Base-by-base conservation (phyloP, 306 rosid genomes). In the Astragalus glycyphyllos region DNA sequence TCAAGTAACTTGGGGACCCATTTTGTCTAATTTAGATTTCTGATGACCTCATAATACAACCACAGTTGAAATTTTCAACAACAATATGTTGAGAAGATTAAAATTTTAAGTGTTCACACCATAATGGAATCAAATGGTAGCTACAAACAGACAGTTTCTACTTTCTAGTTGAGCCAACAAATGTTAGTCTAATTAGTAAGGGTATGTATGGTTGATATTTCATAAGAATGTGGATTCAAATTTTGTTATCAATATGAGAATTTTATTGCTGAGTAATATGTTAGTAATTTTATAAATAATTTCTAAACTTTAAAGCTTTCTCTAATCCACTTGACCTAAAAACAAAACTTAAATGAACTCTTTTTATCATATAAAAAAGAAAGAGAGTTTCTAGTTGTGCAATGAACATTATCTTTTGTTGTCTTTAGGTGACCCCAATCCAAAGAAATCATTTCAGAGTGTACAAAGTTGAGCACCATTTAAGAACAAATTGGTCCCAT, bases 81-180 rank as follows among this genome's bases (percentile, higher is more conserved):
- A 16, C 68, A 29, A 68, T 74, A 8, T 68, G 29, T 23, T 6
- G 55, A 53, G 41, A 50, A 37, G 12, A 63, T 12, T 2, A 12
- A 38, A 47, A 6, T 5, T 44, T 13, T 17, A 49, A 56, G 8
- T 12, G 55, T 46, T 57, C 61, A 56, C 13, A 55, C 37, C 73
- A 35, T 41, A 77, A 77, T 58, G 63, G 60, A 68, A 70, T 68
- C 45, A 62, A 41, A 64, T 64, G 77, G 82, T 64, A 72, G 82
- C 79, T 74, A 47, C 67, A 69, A 69, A 58, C 44, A 59, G 74
- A 78, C 78, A 78, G 12, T 64, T 59, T 71, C 35, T 71, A 13
- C 41, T 64, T 59, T 71, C 35, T 71, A 13, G 48, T 61, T 70
- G 57, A 46, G 73, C 14, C 60, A 46, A 3, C 31, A 26, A 26